Evolutionary conservation across 1,284 basidiomycete genomes (phyloP), one percentile per base, ranked within the genome.

Genomic region (Ceratobasidium sp.): DNA sequence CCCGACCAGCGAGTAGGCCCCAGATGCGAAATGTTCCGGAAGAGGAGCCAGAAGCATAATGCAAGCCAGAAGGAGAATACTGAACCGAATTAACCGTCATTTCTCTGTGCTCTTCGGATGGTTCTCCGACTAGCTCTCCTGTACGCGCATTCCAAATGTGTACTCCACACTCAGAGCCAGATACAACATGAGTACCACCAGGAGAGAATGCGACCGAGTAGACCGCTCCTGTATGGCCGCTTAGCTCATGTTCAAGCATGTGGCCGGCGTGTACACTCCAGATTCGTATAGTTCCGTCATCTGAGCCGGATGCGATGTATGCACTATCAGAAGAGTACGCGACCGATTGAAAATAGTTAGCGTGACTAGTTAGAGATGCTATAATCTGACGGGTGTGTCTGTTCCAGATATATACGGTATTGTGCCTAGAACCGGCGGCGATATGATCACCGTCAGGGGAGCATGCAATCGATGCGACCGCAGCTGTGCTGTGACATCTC

Each of bases 21-120:
- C 64, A 65, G n/a, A 65, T 46, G 9, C 28, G 64, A 15, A 65
- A 17, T 12, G 64, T 65, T 12, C 64, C 38, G 46, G 42, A 33
- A 15, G 17, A 40, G 9, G 64, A 65, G 42, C 64, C 40, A 44
- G 64, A 65, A 15, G 28, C 40, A 42, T 44, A n/a, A 42, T 17
- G 33, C 3, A 17, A 44, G n/a, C 64, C 40, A n/a, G 42, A 13
- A n/a, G 64, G 64, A 4, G 64, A 65, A n/a, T 44, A 65, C 5
- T 12, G 20, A 42, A 42, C 64, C 20, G 64, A 65, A 26, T 12
- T 33, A 42, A 65, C 64, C n/a, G n/a, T n/a, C 26, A 17, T 12
- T 10, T 44, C 64, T 17, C 9, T 44, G 28, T 65, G 64, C 9
- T 42, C 64, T 65, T 42, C 12, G 40, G 46, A 26, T 12, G 38